Percentiles rank a stretch among this genome's conserved stretches.
These are phyloP conservation scores for Blastobotrys illinoisensis DNA, from an alignment of 1,139 yeast genomes.

Conservation along the genomic window DNA sequence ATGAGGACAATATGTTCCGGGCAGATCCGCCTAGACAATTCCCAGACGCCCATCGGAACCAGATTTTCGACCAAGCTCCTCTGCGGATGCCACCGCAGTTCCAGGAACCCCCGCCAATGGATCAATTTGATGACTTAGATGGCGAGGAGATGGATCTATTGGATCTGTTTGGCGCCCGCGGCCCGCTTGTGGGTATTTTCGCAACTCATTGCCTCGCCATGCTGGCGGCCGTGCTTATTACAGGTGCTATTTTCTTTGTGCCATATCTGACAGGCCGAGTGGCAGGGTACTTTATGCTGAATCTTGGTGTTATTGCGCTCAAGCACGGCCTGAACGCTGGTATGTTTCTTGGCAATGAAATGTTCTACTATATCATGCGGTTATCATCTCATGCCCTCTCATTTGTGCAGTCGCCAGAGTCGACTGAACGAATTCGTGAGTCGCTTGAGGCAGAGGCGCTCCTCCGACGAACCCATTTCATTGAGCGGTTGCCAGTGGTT, in stretches of 20 bases:
- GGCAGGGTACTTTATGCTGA: slow-evolving; percentile 6
- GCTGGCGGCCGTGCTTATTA: slow-evolving; percentile 16
- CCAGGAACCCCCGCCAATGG: slow-evolving; percentile 14
- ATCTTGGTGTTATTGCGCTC: neutral
- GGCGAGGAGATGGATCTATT: slow-evolving; percentile 29
- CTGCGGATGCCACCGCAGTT: slow-evolving; percentile 2
- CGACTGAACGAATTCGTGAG: neutral
- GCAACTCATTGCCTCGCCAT: slow-evolving; percentile 19
- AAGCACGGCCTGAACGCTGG: neutral
- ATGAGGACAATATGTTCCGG: slow-evolving; percentile 4
- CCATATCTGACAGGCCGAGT: slow-evolving; percentile 29
- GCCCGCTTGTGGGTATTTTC: slow-evolving; percentile 25
- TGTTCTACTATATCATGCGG: slow-evolving; percentile 2
- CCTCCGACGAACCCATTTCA: neutral
- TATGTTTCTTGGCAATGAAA: slow-evolving; percentile 1
- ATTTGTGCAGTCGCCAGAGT: neutral
- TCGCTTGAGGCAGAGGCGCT: neutral
- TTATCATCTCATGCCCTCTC: neutral
- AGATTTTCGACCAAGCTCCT: slow-evolving; percentile 1
- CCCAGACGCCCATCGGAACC: slow-evolving; percentile 3
- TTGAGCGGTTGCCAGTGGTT: neutral
- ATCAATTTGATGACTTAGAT: slow-evolving; percentile 12
- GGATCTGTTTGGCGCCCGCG: slow-evolving; percentile 30
- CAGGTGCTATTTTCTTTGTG: slow-evolving; percentile 19
- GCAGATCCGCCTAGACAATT: neutral